Evolutionary conservation across 192 early-diverging fungal genomes (phyloP), one percentile per base, ranked within the genome.

Genomic region (Coemansia sp.): DNA sequence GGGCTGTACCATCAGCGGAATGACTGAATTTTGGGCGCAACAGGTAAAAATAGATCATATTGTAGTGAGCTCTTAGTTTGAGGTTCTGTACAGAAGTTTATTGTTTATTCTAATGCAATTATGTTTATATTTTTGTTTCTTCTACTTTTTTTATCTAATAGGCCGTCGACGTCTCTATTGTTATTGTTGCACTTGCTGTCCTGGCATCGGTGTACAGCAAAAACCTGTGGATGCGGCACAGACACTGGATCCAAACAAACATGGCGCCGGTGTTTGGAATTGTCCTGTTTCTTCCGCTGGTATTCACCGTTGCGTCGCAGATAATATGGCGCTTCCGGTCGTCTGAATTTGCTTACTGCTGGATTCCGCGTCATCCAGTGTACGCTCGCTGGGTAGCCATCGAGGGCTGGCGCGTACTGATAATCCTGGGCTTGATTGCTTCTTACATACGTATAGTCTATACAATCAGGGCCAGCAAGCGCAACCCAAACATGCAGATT

Each of bases 241-340:
- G 57, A n/a, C 32, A 71, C 52, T 82, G 79, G 79, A 70, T 76
- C 56, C 79, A 82, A 61, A 66, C 62, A 16, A 76, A 63, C 49
- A 67, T 67, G 48, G 75, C 70, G 17, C 74, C 75, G 0, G 66
- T 82, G 0, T 34, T 82, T 16, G 79, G 79, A 4, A 45, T 71
- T 0, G 40, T 82, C 31, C 29, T 76, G 16, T 67, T 73, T 22
- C 60, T 82, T 6, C 75, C 79, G 2, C 59, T 82, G 22, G 67
- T 76, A 10, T 36, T 40, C 16, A 68, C 79, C 0, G 38, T 82
- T 0, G 48, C 69, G 1, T 29, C 67, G 3, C 73, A 76, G 51
- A 73, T 82, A 12, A 60, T 82, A 30, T 82, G 79, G 79, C 67
- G 68, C 6, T 82, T 82, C 60, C 60, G 67, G 16, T 82, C 75